A percentile compares a stretch with the other conserved stretches of the same genome.
Conservation (phyloP, 2,329 filamentous ascomycete species). For the Meredithiella fracta region DNA sequence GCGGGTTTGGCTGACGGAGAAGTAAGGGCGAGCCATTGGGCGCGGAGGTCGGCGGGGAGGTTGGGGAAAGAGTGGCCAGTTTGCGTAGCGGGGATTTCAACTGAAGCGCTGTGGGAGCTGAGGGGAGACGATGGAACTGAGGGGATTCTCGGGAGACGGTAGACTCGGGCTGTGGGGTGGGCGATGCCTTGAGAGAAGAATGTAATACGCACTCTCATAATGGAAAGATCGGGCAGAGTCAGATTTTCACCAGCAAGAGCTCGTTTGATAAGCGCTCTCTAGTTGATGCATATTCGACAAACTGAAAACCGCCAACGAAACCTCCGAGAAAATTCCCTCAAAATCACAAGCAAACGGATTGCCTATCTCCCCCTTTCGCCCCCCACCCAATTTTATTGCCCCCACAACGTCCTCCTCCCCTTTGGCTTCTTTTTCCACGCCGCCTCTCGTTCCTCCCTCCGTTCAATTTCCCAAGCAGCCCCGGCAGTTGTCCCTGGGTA, state of each 20-base stretch:
- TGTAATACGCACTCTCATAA: conserved; percentile 49
- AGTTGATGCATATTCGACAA: conserved; percentile 13
- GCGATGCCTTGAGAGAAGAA: conserved; percentile 56
- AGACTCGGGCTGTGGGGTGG: conserved; percentile 60
- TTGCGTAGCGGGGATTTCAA: conserved; percentile 31
- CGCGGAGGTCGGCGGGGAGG: conserved; percentile 37
- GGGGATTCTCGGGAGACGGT: conserved; percentile 50
- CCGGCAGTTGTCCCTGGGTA: conserved; percentile 66
- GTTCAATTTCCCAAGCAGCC: conserved; percentile 55
- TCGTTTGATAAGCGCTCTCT: conserved; percentile 15
- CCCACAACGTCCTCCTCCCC: conserved; percentile 63
- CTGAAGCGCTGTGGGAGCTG: too few relatives aligned
- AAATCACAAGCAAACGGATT: conserved; percentile 73
- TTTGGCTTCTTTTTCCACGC: conserved; percentile 45
- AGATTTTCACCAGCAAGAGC: conserved; percentile 5
- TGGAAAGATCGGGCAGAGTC: conserved; percentile 15
- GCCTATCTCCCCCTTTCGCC: conserved; percentile 67
- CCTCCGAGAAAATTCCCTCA: conserved; percentile 41
- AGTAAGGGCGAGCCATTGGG: conserved; percentile 51
- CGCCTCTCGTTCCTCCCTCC: conserved; percentile 34
- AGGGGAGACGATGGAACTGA: conserved; percentile 13
- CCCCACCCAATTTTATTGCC: conserved; percentile 55
- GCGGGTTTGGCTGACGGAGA: conserved; percentile 8
- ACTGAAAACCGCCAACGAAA: conserved; percentile 8
- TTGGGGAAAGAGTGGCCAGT: too few relatives aligned